Evolutionary conservation across 306 rosid genomes (phyloP), one percentile per base, ranked within the genome.

Genomic region (Vicia villosa): DNA sequence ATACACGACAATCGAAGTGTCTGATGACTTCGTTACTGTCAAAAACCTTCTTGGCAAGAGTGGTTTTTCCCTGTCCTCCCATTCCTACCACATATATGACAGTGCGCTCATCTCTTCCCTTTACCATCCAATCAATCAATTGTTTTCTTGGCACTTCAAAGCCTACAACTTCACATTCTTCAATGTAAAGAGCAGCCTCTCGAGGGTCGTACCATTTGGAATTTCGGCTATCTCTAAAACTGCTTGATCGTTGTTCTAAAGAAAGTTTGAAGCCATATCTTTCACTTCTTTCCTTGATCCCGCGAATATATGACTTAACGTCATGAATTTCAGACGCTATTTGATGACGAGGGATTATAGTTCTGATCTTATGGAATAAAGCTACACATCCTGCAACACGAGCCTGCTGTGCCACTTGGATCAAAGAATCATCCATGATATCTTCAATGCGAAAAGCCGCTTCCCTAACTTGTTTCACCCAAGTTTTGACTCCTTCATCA

Each of bases 51-150:
- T 16, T 76, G 11, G 70, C 74, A 22, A 76, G 63, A 36, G 80
- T 76, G 3, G 75, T 68, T 60, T 68, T 76, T 0, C 80, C 80
- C 0, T 2, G 26, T 1, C 80, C 80, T 49, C 69, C 38, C 43
- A 60, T 38, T 3, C 56, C 74, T 0, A 60, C 64, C 3, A 75
- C 26, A 16, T 38, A 49, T 11, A 76, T 6, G 0, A 75, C 64
- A 5, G 64, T 59, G 5, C 70, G 55, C 2, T 47, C 57, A 1
- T 0, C 0, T 15, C 10, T 2, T 24, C 63, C 70, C 2, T 49
- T 0, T 12, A 1, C 16, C 36, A 75, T 22, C 43, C 12, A 59
- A 68, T 2, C 13, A 3, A 5, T 9, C 63, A 75, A 13, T 47
- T 0, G 4, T 0, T 16, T 0, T 22, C 0, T 67, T 0, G 42